These are phyloP conservation scores for Vitis hybrid DNA, from an alignment of 177 flowering plant species.

Conservation along the genomic window DNA sequence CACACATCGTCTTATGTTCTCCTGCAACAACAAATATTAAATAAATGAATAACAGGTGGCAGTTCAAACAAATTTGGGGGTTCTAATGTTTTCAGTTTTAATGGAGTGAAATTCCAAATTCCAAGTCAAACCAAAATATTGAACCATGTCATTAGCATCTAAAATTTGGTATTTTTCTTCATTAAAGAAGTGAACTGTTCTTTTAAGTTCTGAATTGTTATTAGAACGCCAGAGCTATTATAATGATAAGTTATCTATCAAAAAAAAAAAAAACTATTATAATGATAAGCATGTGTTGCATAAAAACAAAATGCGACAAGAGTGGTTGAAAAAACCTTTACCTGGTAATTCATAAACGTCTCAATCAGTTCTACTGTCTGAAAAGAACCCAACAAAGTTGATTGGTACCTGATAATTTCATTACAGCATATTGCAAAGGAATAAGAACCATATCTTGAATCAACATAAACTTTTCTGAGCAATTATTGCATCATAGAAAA, in stretches of 20 bases:
- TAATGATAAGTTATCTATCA: too few species aligned
- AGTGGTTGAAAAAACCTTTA: slow-evolving; percentile 11
- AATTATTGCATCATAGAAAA: too few species aligned
- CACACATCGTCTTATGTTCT: slow-evolving; percentile 95
- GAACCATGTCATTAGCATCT: too few species aligned
- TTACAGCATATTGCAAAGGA: not conserved
- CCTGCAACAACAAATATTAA: slow-evolving; percentile 43
- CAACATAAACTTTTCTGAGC: not conserved
- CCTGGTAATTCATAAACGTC: slow-evolving; percentile 99
- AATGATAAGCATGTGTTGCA: not conserved
- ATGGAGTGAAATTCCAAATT: too few species aligned
- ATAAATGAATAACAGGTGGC: not conserved
- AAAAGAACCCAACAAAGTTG: slow-evolving; percentile 80
- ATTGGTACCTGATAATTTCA: slow-evolving; percentile 74
- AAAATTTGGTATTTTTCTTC: too few species aligned
- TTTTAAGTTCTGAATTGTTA: too few species aligned
- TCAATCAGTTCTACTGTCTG: slow-evolving; percentile 93
- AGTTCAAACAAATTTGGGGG: not conserved
- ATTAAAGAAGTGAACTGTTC: too few species aligned
- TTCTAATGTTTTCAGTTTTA: too few species aligned
- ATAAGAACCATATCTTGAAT: not conserved
- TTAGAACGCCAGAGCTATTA: not conserved
- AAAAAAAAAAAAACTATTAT: too few species aligned
- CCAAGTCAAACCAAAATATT: too few species aligned
- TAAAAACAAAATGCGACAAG: not conserved